These are phyloP conservation scores for Rhodotorula sp. DNA, from an alignment of 1,284 basidiomycete species.

Conservation along the genomic window DNA sequence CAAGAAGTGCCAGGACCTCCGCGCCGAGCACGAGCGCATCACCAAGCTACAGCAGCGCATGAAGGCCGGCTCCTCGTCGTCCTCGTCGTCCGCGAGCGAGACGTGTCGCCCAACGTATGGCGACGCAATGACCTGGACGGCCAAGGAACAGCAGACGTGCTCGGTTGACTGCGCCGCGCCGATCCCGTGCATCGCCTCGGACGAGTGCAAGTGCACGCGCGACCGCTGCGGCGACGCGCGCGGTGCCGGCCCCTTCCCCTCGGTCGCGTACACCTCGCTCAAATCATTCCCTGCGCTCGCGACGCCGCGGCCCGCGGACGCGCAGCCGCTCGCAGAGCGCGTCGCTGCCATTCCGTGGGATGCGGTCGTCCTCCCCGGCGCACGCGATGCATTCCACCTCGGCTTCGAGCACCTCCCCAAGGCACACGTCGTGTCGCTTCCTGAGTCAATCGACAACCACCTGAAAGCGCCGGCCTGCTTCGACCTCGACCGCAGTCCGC, in stretches of 20 bases:
- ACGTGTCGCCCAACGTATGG: constrained; percentile 26
- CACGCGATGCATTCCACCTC: constrained; percentile 37
- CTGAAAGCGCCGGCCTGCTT: constrained; percentile 39
- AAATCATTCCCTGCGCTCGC: constrained; percentile 24
- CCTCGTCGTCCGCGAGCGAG: neutral
- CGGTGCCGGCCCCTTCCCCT: constrained; percentile 25
- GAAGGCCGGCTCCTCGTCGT: neutral
- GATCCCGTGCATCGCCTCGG: constrained; percentile 42
- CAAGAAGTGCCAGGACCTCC: constrained; percentile 40
- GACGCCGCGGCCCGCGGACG: neutral
- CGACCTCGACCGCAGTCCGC: constrained; percentile 39
- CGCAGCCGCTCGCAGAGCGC: constrained; percentile 22
- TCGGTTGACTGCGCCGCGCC: constrained; percentile 43
- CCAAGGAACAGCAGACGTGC: constrained; percentile 42
- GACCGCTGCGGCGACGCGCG: constrained; percentile 42
- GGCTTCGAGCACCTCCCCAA: constrained; percentile 35
- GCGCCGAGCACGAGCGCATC: constrained; percentile 40
- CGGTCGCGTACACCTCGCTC: constrained; percentile 28
- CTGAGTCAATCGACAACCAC: constrained; percentile 43
- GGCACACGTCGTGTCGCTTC: constrained; percentile 38
- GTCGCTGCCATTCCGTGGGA: constrained; percentile 42
- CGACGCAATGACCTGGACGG: constrained; percentile 38
- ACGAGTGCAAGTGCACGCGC: constrained; percentile 45
- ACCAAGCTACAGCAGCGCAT: constrained; percentile 28
- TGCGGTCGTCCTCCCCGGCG: constrained; percentile 41